Evolutionary conservation across 805 yeast genomes (phyloP).

Genomic region (Candida ipomoeae): DNA sequence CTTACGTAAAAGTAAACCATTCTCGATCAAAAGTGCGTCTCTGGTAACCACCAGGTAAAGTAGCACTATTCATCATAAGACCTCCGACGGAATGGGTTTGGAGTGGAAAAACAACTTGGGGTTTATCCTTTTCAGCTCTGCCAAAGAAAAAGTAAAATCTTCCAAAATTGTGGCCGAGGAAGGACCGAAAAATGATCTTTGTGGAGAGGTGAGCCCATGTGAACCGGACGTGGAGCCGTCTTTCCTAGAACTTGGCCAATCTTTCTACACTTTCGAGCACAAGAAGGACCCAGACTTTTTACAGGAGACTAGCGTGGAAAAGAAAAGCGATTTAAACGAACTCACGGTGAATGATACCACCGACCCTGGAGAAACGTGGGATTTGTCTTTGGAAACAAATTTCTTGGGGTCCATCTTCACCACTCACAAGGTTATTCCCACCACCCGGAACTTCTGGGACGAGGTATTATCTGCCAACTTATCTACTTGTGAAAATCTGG

Average conservation of each 20-base stretch:
- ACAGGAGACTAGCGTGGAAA: not conserved
- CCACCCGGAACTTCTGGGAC: conserved; percentile 1
- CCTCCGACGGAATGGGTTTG: not conserved
- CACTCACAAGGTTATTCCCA: not conserved
- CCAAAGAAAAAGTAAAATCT: not conserved
- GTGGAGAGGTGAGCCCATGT: not conserved
- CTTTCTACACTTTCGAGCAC: not conserved
- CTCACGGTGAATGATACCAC: not conserved
- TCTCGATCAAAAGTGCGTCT: not conserved
- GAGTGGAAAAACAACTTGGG: not conserved
- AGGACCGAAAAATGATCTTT: too few relatives aligned
- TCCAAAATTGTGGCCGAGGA: not conserved
- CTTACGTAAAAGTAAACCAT: not conserved
- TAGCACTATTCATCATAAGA: not conserved
- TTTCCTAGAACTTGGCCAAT: not conserved
- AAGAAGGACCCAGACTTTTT: not conserved
- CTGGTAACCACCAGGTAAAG: not conserved
- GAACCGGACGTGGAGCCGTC: conserved; percentile 1
- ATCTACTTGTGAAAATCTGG: not conserved
- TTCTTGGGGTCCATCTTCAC: conserved; percentile 1
- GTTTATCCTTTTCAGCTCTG: not conserved
- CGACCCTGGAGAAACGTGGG: not conserved
- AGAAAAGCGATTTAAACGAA: not conserved
- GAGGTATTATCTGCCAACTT: not conserved
- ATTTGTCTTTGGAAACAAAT: conserved; percentile 2